Base-by-base conservation (phyloP, 345 rosid species). In the Syzygium grande region DNA sequence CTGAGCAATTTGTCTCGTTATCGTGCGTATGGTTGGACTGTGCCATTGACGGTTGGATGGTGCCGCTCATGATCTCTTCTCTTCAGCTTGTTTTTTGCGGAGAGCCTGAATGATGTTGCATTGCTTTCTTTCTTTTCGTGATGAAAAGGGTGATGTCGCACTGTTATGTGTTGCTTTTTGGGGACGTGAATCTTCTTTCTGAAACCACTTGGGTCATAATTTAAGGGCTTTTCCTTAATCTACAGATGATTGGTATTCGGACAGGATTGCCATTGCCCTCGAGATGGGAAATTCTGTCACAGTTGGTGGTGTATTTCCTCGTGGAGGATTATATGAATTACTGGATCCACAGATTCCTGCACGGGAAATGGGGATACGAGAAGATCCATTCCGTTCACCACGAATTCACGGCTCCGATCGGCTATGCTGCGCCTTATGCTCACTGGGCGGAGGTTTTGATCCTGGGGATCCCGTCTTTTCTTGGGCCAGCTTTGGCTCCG, bases 401-500 rank as follows among this genome's bases (percentile, higher is more conserved):
- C 87, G 98, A 97, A 90, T 95, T 94, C 88, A 85, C 96, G 16
- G 94, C 99, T 68, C 99, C 99, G 0, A 94, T 95, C 51, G 97
- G 95, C 22, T 96, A 91, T 89, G 98, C 99, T 6, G 98, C 98
- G 4, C 96, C 99, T 10, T 94, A 98, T 85, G 98, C 98, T 1
- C 99, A 98, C 92, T 98, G 99, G 99, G 96, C 94, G 80, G 99
- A 98, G 89, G 84, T 95, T 41, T 91, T 98, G 94, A 90, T 96
- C 90, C 97, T 98, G 27, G 99, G 98, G 29, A 94, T 98, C 88
- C 99, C 99, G 12, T 93, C 99, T 61, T 96, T 96, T 90, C 89
- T 98, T 25, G 99, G 99, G 30, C 99, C 99, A 29, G 99, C 99
- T 5, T 91, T 98, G 87, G 99, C 84, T 92, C 98, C 99, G 68